phyloP scores from a whole-genome alignment of 148 eudicot species.

The Camellia japonica region DNA sequence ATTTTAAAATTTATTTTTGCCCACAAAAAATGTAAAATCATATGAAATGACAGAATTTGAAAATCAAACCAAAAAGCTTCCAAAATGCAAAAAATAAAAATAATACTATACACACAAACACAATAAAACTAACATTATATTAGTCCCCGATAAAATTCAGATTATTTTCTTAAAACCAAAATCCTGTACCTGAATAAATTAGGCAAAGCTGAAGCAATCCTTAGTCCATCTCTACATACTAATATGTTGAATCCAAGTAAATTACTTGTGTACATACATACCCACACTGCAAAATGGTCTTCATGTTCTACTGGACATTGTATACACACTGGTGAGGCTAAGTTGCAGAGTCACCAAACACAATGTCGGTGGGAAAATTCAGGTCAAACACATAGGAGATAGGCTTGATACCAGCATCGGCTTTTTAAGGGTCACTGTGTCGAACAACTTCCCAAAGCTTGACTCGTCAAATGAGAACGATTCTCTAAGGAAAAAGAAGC shows the following conservation, averaged over 20 bases:
- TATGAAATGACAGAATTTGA: no score
- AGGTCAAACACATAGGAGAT: slow-evolving; percentile 60
- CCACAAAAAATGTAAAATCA: no score
- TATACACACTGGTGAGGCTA: slow-evolving; percentile 21
- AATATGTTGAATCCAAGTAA: not conserved
- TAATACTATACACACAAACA: not conserved
- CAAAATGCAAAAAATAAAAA: no score
- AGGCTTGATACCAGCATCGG: slow-evolving; percentile 53
- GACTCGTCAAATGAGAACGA: slow-evolving; percentile 73
- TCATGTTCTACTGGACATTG: not conserved
- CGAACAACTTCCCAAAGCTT: slow-evolving; percentile 60
- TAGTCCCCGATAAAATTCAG: not conserved
- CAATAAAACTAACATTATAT: not conserved
- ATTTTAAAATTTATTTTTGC: no score
- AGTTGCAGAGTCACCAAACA: slow-evolving; percentile 32
- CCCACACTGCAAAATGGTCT: not conserved
- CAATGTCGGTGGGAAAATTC: slow-evolving; percentile 49
- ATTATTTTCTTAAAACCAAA: not conserved
- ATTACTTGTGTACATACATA: not conserved
- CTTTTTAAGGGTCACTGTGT: slow-evolving; percentile 42
- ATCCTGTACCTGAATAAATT: not conserved
- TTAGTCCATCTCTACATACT: no score
- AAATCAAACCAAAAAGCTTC: no score
- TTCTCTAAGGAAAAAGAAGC: slow-evolving; percentile 67
- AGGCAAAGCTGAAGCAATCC: not conserved